Evolutionary conservation across 345 rosid genomes (phyloP).

Genomic region (Jatropha curcas): DNA sequence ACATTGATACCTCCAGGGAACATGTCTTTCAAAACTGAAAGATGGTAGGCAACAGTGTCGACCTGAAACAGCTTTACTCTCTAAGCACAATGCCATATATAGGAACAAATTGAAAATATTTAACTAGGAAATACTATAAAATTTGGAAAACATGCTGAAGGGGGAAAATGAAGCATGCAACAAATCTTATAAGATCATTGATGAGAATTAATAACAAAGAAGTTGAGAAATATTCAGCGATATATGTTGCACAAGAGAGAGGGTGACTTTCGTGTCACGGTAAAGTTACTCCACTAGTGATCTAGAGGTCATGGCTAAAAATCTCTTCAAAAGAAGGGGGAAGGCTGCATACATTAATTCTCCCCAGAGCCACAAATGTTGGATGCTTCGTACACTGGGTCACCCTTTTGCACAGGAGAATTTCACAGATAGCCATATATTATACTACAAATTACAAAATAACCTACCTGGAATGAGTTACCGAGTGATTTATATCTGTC

Average conservation of each 20-base stretch:
- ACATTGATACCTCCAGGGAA: conserved; percentile 69
- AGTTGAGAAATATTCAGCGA: not conserved
- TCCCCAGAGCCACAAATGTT: no score
- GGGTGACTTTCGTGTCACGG: no score
- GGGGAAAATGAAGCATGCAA: not conserved
- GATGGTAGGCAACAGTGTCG: conserved; percentile 91
- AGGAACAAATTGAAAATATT: not conserved
- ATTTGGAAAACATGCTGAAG: not conserved
- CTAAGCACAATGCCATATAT: not conserved
- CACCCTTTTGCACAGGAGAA: no score
- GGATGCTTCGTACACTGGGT: no score
- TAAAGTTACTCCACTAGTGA: no score
- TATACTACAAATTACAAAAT: not conserved
- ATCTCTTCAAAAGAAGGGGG: no score
- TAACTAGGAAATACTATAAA: not conserved
- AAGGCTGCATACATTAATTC: no score
- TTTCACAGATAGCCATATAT: no score
- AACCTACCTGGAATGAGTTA: conserved; percentile 79
- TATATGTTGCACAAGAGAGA: not conserved
- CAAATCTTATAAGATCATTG: not conserved
- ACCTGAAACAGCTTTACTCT: conserved; percentile 47
- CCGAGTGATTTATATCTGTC: conserved; percentile 87
- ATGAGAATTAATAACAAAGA: not conserved
- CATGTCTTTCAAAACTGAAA: conserved; percentile 59
- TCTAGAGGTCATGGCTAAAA: no score